These are phyloP conservation scores for Linderina pennispora DNA, from an alignment of 192 early-diverging fungal species.

Conservation along the genomic window DNA sequence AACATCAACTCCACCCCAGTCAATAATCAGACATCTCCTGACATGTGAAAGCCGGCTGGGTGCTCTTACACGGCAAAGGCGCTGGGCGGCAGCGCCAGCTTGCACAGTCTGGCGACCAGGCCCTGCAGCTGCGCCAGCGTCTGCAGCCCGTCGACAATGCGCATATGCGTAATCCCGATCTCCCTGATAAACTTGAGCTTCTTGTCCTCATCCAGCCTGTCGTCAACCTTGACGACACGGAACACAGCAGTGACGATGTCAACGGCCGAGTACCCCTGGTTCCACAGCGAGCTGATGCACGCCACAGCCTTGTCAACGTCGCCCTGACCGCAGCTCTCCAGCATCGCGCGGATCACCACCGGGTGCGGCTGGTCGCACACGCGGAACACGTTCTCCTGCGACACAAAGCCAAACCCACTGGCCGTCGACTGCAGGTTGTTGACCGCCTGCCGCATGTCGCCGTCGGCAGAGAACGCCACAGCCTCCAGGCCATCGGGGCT, in stretches of 20 bases:
- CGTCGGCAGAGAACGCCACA: conserved; percentile 92
- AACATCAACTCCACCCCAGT: no score
- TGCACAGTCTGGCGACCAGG: conserved; percentile 63
- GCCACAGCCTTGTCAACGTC: conserved; percentile 69
- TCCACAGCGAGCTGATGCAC: conserved; percentile 66
- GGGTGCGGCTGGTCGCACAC: conserved; percentile 98
- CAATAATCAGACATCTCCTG: no score
- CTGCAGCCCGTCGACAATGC: conserved; percentile 81
- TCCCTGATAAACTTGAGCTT: conserved; percentile 88
- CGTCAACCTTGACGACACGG: conserved; percentile 75
- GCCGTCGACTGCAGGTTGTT: conserved; percentile 92
- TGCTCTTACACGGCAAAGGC: conserved; percentile 4
- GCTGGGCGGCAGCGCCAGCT: conserved; percentile 18
- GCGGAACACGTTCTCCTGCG: conserved; percentile 88
- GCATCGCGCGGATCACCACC: conserved; percentile 64
- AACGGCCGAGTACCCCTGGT: conserved; percentile 76
- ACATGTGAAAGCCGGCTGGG: no score
- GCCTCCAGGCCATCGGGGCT: conserved; percentile 87
- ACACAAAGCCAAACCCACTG: conserved; percentile 81
- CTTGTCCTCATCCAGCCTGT: conserved; percentile 69
- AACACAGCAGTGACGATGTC: conserved; percentile 93
- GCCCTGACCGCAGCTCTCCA: conserved; percentile 61
- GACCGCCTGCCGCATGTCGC: conserved; percentile 98
- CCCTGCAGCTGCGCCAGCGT: conserved; percentile 83
- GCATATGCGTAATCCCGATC: conserved; percentile 91